Conservation (phyloP, 352 stramenopile species). For the Globisporangium canariense region DNA sequence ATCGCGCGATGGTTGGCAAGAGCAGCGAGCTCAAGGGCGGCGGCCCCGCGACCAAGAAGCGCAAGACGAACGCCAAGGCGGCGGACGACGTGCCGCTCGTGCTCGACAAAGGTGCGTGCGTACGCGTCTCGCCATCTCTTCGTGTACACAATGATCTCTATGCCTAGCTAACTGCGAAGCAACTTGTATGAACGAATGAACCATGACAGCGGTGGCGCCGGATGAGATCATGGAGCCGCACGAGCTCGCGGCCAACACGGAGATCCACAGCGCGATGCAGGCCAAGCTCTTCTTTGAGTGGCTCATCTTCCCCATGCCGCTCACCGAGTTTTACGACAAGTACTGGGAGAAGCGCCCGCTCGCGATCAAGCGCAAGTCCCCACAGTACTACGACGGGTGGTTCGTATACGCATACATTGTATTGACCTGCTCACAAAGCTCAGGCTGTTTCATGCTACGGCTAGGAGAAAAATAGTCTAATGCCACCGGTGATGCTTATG, state of each 20-base stretch:
- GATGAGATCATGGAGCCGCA: slow-evolving; percentile 61
- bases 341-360: slow-evolving; percentile 94
- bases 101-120: slow-evolving; percentile 24
- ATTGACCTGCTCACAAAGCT: background rate
- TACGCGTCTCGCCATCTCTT: background rate
- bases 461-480: too few relatives aligned
- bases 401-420: slow-evolving; percentile 15
- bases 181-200: background rate
- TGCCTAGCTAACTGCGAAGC: background rate
- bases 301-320: slow-evolving; percentile 79
- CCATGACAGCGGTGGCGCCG: slow-evolving; percentile 20
- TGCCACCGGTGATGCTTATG: background rate
- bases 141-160: background rate
- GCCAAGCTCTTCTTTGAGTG: slow-evolving; percentile 78
- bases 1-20: slow-evolving; percentile 34
- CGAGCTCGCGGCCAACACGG: slow-evolving; percentile 48
- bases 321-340: slow-evolving; percentile 89
- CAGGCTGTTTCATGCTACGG: too few relatives aligned
- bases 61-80: slow-evolving; percentile 32
- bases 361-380: slow-evolving; percentile 67
- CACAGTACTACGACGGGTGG: slow-evolving; percentile 77
- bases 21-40: slow-evolving; percentile 18
- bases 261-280: slow-evolving; percentile 68
- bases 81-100: slow-evolving; percentile 35
- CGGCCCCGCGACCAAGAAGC: slow-evolving; percentile 44